Percentiles rank a stretch among this genome's conserved stretches.
Conservation (phyloP, 2,329 filamentous ascomycete genomes). For the Xylariales sp. region DNA sequence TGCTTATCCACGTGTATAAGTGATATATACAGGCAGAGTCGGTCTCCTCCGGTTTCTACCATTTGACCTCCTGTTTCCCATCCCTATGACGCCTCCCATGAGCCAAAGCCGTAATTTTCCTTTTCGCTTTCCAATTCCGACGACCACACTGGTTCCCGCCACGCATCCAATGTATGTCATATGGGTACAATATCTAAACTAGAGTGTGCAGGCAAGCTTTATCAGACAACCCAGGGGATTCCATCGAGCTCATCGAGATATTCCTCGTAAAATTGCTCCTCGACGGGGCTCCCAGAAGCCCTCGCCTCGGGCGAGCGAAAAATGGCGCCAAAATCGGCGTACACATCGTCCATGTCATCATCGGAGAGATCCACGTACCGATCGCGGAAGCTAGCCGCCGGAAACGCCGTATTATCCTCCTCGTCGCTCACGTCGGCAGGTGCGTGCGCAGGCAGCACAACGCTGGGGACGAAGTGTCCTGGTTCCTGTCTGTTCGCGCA, state of each 20-base stretch:
- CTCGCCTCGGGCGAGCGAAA: slow-evolving; percentile 52
- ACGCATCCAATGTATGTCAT: background rate
- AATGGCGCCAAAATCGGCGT: slow-evolving; percentile 65
- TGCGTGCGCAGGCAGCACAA: background rate
- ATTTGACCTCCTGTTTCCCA: background rate
- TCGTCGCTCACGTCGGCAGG: slow-evolving; percentile 50
- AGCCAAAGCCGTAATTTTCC: background rate
- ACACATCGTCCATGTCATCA: slow-evolving; percentile 63
- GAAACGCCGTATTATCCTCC: slow-evolving; percentile 61
- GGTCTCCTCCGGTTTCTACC: background rate
- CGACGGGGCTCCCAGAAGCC: slow-evolving; percentile 46
- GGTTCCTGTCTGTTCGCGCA: background rate
- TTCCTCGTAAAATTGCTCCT: slow-evolving; percentile 62
- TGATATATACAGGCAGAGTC: slow-evolving; percentile 1
- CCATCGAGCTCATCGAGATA: slow-evolving; percentile 68
- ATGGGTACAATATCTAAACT: too few relatives aligned
- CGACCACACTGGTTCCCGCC: background rate
- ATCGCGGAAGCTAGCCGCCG: slow-evolving; percentile 59
- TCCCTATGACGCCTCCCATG: background rate
- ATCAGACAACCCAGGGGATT: slow-evolving; percentile 58
- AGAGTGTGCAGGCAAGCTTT: background rate
- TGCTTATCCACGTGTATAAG: background rate
- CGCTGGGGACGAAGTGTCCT: background rate
- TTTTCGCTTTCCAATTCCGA: background rate
- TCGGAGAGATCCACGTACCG: slow-evolving; percentile 55